Base-by-base conservation (phyloP, 2,329 filamentous ascomycete species). In the Ophiostoma populinum region DNA sequence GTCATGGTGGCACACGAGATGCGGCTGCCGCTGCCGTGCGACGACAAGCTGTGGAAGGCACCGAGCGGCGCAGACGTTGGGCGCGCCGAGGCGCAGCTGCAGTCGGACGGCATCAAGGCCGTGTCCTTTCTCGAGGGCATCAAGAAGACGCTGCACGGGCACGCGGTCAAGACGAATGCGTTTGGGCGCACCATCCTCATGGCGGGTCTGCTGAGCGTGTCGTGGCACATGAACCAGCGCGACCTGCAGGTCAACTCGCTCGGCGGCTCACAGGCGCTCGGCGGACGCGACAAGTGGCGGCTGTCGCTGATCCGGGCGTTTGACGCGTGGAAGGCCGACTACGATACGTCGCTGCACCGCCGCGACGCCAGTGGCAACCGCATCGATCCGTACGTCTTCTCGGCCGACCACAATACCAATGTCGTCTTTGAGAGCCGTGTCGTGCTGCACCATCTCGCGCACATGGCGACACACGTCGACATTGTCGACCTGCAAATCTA, bases 401-500 rank as follows among this genome's bases (percentile, higher is more conserved):
- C 63, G 62, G 39, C 25, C 20, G 72, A 80, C 41, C 76, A 76
- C 46, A 65, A 72, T 40, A 56, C 61, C 34, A 70, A 65, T 37
- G 57, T 69, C 11, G 75, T 92, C 20, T 87, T 90, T 46, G 83
- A 94, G 52, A 85, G 79, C 42, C 73, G 83, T 15, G 92, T 80
- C 3, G 87, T 93, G 19, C 62, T 95, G 29, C 86, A 95, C 50
- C 83, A 92, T 47, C 63, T 98, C 10, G 90, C 90, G 1, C 90
- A 95, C 54, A 94, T 98, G 82, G 83, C 85, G 3, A 93, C 93
- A 69, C 85, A 95, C 50, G 85, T 92, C 17, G 87, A 95, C 50
- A 83, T 95, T 36, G 81, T 92, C n/a, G 87, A 95, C 53, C 87
- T 85, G 48, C 87, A 95, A 55, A 92, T 95, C 44, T 94, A 90